A percentile compares a stretch with the other conserved stretches of the same genome.
These are phyloP conservation scores for Hypericum androsaemum DNA, from an alignment of 345 rosid species.

Conservation along the genomic window DNA sequence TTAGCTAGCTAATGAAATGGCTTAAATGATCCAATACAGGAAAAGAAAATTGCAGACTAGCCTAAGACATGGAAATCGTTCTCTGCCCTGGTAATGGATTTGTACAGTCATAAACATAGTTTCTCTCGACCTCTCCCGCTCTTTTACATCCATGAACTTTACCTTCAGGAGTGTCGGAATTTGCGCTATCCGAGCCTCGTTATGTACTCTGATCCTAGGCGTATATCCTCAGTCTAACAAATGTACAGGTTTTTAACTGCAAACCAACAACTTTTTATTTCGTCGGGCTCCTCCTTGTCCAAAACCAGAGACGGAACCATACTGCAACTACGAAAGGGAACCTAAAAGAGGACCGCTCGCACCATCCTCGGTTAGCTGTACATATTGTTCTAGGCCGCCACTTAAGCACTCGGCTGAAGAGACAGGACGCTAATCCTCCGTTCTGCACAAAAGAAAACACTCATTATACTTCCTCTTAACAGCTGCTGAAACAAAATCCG, in stretches of 20 bases:
- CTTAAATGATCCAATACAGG: too few species aligned
- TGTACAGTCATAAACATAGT: conserved; percentile 31
- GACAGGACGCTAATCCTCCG: conserved; percentile 53
- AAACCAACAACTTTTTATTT: too few species aligned
- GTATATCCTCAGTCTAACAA: too few species aligned
- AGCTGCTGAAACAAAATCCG: background rate
- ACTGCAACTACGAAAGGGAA: conserved; percentile 7
- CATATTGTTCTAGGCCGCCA: conserved; percentile 26
- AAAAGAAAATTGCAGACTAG: conserved; percentile 18
- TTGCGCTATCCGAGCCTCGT: conserved; percentile 22
- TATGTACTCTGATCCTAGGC: too few species aligned
- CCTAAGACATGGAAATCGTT: conserved; percentile 17
- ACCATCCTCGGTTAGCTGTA: conserved; percentile 63
- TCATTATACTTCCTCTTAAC: background rate
- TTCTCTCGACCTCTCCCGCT: conserved; percentile 23
- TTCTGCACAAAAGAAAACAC: conserved; percentile 29
- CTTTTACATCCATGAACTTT: conserved; percentile 34
- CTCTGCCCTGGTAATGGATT: conserved; percentile 18
- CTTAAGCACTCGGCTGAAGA: conserved; percentile 28
- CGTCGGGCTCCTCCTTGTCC: conserved; percentile 25
- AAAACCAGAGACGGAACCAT: conserved; percentile 26
- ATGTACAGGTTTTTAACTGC: too few species aligned
- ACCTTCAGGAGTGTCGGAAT: conserved; percentile 22
- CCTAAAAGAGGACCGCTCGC: conserved; percentile 23
- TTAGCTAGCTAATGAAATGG: too few species aligned